Conservation (phyloP, 345 rosid species). For the Zanthoxylum bungeanum region DNA sequence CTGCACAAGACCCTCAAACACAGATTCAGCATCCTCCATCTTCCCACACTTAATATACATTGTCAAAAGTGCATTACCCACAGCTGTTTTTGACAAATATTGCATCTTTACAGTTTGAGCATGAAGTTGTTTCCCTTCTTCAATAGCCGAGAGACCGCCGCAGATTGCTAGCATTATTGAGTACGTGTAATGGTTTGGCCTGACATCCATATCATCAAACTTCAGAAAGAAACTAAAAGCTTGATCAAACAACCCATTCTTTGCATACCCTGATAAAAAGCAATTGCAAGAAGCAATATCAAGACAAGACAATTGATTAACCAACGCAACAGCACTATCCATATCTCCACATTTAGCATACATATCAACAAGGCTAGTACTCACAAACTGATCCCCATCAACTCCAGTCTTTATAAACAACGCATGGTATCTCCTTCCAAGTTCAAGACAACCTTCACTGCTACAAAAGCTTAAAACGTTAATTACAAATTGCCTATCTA, state of each 20-base stretch:
- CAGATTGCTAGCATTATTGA: slow-evolving; percentile 20
- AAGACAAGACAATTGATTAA: slow-evolving; percentile 5
- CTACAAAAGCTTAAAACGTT: slow-evolving; percentile 15
- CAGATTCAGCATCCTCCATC: slow-evolving; percentile 24
- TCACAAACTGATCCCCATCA: slow-evolving; percentile 22
- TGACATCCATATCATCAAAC: slow-evolving; percentile 5
- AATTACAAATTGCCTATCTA: slow-evolving; percentile 7
- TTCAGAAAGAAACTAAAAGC: slow-evolving; percentile 28
- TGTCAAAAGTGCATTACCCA: slow-evolving; percentile 27
- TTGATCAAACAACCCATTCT: slow-evolving; percentile 21
- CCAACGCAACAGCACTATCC: slow-evolving; percentile 15
- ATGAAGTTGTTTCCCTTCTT: slow-evolving; percentile 31
- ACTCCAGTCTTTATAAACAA: slow-evolving; percentile 17
- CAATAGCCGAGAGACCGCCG: slow-evolving; percentile 5
- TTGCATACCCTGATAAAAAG: slow-evolving; percentile 19
- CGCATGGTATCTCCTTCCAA: slow-evolving; percentile 23
- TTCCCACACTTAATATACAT: slow-evolving; percentile 24
- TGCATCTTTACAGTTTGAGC: slow-evolving; percentile 24
- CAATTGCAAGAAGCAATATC: slow-evolving; percentile 24
- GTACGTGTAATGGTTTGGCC: slow-evolving; percentile 22
- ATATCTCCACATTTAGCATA: slow-evolving; percentile 30
- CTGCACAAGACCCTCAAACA: slow-evolving; percentile 14
- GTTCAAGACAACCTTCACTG: slow-evolving; percentile 13
- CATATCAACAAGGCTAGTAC: slow-evolving; percentile 29
- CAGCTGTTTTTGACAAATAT: slow-evolving; percentile 19